phyloP scores from a whole-genome alignment of 2,329 filamentous ascomycete species.

The Ophiostoma pallidulum region DNA sequence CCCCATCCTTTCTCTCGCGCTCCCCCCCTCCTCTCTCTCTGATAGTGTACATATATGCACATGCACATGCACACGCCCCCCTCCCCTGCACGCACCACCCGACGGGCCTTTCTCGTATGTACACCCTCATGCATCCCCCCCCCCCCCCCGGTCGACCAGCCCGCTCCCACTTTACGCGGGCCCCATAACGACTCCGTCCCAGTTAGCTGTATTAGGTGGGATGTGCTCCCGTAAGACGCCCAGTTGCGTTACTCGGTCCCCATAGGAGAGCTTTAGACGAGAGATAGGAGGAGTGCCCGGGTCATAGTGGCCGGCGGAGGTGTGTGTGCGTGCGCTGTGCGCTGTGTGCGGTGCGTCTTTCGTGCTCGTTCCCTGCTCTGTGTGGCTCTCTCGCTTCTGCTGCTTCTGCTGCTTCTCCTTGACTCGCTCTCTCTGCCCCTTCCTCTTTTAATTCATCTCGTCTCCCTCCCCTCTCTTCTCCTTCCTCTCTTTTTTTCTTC shows the following conservation, averaged over 20 bases:
- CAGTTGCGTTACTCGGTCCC: constrained; percentile 4
- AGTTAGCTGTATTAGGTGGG: constrained; percentile 20
- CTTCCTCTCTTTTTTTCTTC: background rate
- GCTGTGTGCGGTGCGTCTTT: background rate
- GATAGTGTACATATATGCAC: background rate
- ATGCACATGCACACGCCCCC: constrained; percentile 4
- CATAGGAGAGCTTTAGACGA: background rate
- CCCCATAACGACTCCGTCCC: too few species aligned
- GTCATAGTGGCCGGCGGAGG: background rate
- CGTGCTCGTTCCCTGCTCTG: too few species aligned
- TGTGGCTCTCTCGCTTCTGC: background rate
- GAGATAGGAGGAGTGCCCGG: background rate
- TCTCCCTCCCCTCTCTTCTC: background rate
- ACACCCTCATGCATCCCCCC: background rate
- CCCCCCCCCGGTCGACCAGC: constrained; percentile 8
- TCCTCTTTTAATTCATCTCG: constrained; percentile 20
- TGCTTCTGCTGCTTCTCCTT: constrained; percentile 25
- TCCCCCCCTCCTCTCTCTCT: background rate
- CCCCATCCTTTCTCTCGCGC: constrained; percentile 4
- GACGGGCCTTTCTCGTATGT: constrained; percentile 29
- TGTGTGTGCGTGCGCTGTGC: background rate
- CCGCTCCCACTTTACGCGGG: constrained; percentile 16
- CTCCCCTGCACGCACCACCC: constrained; percentile 28
- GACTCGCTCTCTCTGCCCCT: constrained; percentile 28
- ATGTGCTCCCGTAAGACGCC: too few species aligned